phyloP scores from a whole-genome alignment of 441 rosid species.

The Arabidopsis lyrata region DNA sequence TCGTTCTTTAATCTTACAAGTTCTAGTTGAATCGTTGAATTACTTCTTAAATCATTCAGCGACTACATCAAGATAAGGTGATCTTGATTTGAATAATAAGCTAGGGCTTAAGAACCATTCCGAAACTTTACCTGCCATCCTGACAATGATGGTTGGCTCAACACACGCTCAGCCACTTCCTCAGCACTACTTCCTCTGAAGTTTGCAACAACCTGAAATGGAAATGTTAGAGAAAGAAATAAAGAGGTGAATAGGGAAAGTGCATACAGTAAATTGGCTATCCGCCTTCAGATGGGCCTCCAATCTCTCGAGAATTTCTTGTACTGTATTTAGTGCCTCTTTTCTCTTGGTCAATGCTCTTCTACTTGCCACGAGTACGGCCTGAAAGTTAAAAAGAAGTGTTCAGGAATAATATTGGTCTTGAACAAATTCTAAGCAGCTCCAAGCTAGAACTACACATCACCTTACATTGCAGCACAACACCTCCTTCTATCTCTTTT shows the following conservation, averaged over 20 bases:
- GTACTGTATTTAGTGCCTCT: conserved; percentile 70
- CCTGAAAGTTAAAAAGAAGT: conserved; percentile 58
- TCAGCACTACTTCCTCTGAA: conserved; percentile 86
- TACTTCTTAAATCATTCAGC: too few species aligned
- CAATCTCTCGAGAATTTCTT: conserved; percentile 93
- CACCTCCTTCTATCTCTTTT: conserved; percentile 94
- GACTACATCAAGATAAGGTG: too few species aligned
- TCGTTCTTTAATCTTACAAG: too few species aligned
- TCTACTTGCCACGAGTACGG: conserved; percentile 87
- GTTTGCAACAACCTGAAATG: conserved; percentile 81
- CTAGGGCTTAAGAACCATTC: conserved; percentile 8
- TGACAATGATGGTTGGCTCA: conserved; percentile 77
- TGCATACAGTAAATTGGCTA: conserved; percentile 79
- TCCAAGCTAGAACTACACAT: conserved; percentile 31
- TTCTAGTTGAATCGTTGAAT: too few species aligned
- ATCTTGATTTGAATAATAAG: not conserved
- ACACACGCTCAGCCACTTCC: conserved; percentile 82
- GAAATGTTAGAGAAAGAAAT: conserved; percentile 13
- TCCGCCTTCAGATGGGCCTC: conserved; percentile 97
- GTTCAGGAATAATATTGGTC: not conserved
- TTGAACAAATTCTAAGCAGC: conserved; percentile 23
- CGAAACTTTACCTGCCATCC: conserved; percentile 78
- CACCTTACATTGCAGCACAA: conserved; percentile 96
- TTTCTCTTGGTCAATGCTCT: conserved; percentile 73
- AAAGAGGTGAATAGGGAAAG: not conserved